phyloP scores from a whole-genome alignment of 306 rosid species.

The Vigna hirtella region DNA sequence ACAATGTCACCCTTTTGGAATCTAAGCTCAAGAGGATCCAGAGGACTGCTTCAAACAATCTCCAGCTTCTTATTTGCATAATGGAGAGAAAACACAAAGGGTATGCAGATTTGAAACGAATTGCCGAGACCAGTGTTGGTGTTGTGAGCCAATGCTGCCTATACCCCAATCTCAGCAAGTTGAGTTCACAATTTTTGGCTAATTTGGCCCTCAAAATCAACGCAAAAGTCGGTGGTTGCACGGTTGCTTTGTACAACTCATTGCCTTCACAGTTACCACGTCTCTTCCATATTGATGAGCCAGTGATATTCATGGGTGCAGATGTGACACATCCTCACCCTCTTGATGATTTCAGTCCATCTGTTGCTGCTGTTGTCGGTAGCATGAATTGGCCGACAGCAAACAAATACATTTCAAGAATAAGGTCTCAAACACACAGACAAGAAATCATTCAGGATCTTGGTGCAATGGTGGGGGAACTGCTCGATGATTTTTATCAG shows the following conservation, averaged over 20 bases:
- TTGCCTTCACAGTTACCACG: constrained; percentile 91
- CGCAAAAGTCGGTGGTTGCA: constrained; percentile 98
- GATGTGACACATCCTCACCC: constrained; percentile 99
- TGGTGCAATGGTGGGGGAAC: constrained; percentile 80
- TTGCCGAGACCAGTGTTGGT: constrained; percentile 92
- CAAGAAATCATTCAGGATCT: constrained; percentile 95
- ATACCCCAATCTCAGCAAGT: constrained; percentile 76
- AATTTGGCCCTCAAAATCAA: constrained; percentile 96
- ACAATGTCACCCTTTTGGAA: constrained; percentile 81
- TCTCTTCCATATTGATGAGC: constrained; percentile 67
- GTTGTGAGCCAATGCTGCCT: constrained; percentile 92
- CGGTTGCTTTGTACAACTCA: constrained; percentile 87
- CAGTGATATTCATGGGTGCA: constrained; percentile 94
- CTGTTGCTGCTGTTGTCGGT: constrained; percentile 96
- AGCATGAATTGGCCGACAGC: constrained; percentile 99
- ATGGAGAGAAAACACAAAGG: constrained; percentile 97
- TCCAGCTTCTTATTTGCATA: constrained; percentile 86
- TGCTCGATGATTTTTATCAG: constrained; percentile 79
- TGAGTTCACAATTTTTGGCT: constrained; percentile 88
- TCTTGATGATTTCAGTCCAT: constrained; percentile 95
- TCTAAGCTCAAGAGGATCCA: constrained; percentile 80
- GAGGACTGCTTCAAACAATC: constrained; percentile 74
- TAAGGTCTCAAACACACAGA: constrained; percentile 96
- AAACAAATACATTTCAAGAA: constrained; percentile 90
- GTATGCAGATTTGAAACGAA: constrained; percentile 90